Base-by-base conservation (phyloP, 768 basidiomycete species). In the button mushroom (Agaricus bisporus) region DNA sequence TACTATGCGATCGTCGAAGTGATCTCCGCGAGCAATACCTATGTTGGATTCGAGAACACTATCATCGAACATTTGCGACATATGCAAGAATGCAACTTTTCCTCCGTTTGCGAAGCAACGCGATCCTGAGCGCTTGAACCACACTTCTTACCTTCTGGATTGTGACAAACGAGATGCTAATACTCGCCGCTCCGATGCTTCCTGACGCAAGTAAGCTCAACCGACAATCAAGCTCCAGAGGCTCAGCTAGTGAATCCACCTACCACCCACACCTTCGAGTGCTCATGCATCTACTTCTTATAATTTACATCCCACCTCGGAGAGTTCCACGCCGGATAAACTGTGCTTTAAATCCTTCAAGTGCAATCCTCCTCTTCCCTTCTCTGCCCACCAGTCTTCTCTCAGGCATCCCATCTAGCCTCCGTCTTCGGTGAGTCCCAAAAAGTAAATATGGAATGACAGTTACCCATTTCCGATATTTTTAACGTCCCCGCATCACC, bases 401-500 rank as follows among this genome's bases (percentile, higher is more conserved):
- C 45, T 32, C 43, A 45, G 37, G 37, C 49, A 17, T 39, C 35
- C 7, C 32, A 45, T 42, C 11, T 10, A 20, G 45, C 11, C 44
- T 54, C 29, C 43, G 51, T 14, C 18, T 37, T 52, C 43, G 50
- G 50, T n/a, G 29, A 43, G 37, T 43, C 46, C 26, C 14, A 41
- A 47, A 54, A 54, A 54, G 52, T 47, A 54, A 47, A 54, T 54
- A 47, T 54, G 38, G 38, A 4, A 20, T 12, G 7, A n/a, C 3
- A 10, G 17, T 29, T 47, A 15, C 28, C 26, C 47, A 11, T 29
- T 46, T 12, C 44, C 15, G 11, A 9, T n/a, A 28, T 11, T 28
- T 18, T 17, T 17, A 37, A n/a, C 37, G 44, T 43, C 43, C 43
- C 38, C 36, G n/a, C 26, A 28, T 17, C 14, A 17, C 12, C 14